Base-by-base conservation (phyloP, 176 grass and related monocot genomes). In the bread wheat (Triticum aestivum) region DNA sequence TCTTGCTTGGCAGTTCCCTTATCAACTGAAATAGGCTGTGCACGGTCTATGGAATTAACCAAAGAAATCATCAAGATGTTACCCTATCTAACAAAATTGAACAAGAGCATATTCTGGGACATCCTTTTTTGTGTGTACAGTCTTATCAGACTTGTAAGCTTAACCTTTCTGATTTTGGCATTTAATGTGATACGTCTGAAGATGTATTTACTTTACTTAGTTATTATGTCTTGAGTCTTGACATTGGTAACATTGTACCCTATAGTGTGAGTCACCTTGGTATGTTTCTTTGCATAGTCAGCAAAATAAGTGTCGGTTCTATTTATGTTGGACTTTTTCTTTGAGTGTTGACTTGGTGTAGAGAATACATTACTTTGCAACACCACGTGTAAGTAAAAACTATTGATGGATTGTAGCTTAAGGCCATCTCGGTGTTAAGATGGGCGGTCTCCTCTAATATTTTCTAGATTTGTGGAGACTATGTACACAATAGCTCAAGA, bases 61-160 rank as follows among this genome's bases (percentile, higher is more conserved):
- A 80, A 68, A 59, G 35, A 10, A 20, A 70, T 34, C 27, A 32
- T 84, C 41, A 52, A 47, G 27, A 77, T 86, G 34, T 54, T 86
- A 77, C 62, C 45, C 20, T 86, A 52, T 77, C 15, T 63, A 77
- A 70, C 14, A 76, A 61, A 63, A 86, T 38, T 12, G n/a, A 77
- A 68, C 9, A 64, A 84, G 33, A 71, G 74, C 8, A 68, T 37
- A 9, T 64, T 37, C 18, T 15, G 29, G 20, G 45, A 61, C n/a
- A 76, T 80, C 59, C 69, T 82, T 65, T 75, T 85, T 26, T 89
- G 7, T 44, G 26, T 26, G 67, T 63, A 39, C n/a, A 38, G 12
- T 85, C 69, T 85, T 77, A 85, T 52, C 54, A 69, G 5, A 81
- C 26, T 32, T 76, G 17, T 76, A 68, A 89, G 34, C 35, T 85